These are phyloP conservation scores for Lentinus tigrinus DNA, from an alignment of 768 basidiomycete species.

Conservation along the genomic window DNA sequence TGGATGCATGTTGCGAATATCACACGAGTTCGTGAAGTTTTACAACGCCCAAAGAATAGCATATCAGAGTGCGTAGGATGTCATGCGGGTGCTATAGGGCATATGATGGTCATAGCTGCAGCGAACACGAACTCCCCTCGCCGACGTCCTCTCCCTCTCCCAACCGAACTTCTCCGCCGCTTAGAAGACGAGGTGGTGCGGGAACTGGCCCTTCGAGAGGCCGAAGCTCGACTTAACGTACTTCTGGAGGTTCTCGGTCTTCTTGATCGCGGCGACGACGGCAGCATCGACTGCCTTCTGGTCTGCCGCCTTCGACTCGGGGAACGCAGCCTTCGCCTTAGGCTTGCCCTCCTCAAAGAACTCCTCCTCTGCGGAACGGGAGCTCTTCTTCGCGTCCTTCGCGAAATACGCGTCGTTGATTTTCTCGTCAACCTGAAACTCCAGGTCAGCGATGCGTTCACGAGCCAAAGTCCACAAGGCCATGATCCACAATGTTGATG, in stretches of 20 bases:
- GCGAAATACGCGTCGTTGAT: slow-evolving; percentile 93
- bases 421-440: slow-evolving; percentile 74
- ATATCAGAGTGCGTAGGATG: slow-evolving; percentile 25
- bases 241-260: slow-evolving; percentile 86
- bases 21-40: slow-evolving; percentile 4
- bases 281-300: slow-evolving; percentile 87
- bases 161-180: slow-evolving; percentile 4
- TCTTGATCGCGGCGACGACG: slow-evolving; percentile 82
- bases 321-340: slow-evolving; percentile 83
- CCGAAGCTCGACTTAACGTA: slow-evolving; percentile 93
- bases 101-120: slow-evolving; percentile 37
- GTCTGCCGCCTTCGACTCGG: slow-evolving; percentile 83
- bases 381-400: slow-evolving; percentile 69
- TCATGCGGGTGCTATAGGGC: slow-evolving; percentile 36
- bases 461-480: neutral
- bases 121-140: slow-evolving; percentile 15
- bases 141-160: slow-evolving; percentile 7
- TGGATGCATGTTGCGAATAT: neutral
- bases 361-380: slow-evolving; percentile 88
- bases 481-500: too few relatives aligned
- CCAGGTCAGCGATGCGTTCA: neutral
- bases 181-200: slow-evolving; percentile 92
- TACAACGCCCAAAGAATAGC: slow-evolving; percentile 21
- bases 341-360: slow-evolving; percentile 96
- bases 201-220: slow-evolving; percentile 94